These are phyloP conservation scores for Prunus kanzakura DNA, from an alignment of 306 rosid species.

Conservation along the genomic window DNA sequence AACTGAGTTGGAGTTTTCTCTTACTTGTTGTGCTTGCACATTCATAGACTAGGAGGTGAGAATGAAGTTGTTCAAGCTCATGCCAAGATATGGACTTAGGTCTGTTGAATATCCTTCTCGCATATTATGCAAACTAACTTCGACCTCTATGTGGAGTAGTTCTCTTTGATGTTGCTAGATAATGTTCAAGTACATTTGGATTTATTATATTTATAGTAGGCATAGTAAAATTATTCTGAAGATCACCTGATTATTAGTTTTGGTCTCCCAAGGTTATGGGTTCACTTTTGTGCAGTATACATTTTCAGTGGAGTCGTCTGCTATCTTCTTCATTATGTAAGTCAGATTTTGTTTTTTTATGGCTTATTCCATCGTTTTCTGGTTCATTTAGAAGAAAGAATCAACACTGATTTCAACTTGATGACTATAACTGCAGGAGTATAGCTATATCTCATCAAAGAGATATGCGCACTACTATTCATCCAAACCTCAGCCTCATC, in stretches of 20 bases:
- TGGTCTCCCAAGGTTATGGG: constrained; percentile 74
- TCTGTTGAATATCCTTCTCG: not conserved
- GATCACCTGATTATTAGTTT: constrained; percentile 34
- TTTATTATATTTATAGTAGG: not conserved
- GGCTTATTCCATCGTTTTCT: constrained; percentile 14
- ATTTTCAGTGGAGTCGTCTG: constrained; percentile 77
- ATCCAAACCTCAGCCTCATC: constrained; percentile 59
- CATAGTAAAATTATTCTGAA: constrained; percentile 11
- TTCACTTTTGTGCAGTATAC: constrained; percentile 78
- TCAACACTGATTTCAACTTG: constrained; percentile 8
- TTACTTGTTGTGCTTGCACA: not conserved
- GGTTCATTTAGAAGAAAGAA: constrained; percentile 4
- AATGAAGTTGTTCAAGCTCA: not conserved
- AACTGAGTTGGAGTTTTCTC: not conserved
- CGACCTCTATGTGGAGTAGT: not conserved
- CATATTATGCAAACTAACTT: not conserved
- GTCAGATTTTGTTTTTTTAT: constrained; percentile 32
- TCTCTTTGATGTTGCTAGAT: not conserved
- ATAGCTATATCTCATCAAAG: constrained; percentile 54
- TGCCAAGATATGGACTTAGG: not conserved
- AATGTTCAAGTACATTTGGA: not conserved
- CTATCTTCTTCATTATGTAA: constrained; percentile 78
- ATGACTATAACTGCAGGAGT: constrained; percentile 56
- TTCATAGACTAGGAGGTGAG: not conserved
- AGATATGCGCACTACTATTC: constrained; percentile 54